Evolutionary conservation across 2,329 filamentous ascomycete species (phyloP), one percentile per base, ranked within the genome.

Genomic region (Pestalotiopsis sp.): DNA sequence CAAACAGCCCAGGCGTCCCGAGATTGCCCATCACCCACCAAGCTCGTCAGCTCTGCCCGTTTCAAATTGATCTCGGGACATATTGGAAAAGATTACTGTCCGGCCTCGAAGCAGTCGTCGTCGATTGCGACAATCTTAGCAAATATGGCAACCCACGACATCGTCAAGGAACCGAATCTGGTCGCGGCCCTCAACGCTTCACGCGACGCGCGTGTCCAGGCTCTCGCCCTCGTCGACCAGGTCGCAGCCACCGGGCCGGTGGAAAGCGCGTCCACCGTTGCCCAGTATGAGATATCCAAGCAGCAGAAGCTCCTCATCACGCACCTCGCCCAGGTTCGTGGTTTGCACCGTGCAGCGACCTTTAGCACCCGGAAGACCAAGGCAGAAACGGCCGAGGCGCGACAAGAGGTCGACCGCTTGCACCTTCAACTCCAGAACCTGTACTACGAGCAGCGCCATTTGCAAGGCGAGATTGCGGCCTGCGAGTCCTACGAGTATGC

Each of bases 401-500:
- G 95, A 63, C 93, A 95, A 75, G 94, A 97, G 81, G 94, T 98
- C 72, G 96, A 99, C 78, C 90, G 91, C 64, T 85, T 99, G 70
- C 95, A 98, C 78, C 86, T 99, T 49, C 93, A 97, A 77, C 86
- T 99, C 67, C 95, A 98, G 81, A 99, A 99, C 77, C 84, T 99
- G 7, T 97, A 96, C 80, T 99, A 99, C 77, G 95, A 99, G 80
- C 95, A 98, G 82, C 87, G 93, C 67, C 94, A 98, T 80, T 83
- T 99, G 67, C 90, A 93, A 72, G 93, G 93, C 63, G 96, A 99
- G 81, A 98, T 99, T 70, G 85, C 89, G 0, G 94, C 93, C 9
- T 98, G 96, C 79, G 93, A 97, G 78, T 92, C 91, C 65, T 98
- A 97, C 75, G 93, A 97, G 94, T 97, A 83, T 71, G 93, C 87